A percentile compares a stretch with the other conserved stretches of the same genome.
Conservation (phyloP, 1,284 basidiomycete species). For the Clitocybe nebularis region DNA sequence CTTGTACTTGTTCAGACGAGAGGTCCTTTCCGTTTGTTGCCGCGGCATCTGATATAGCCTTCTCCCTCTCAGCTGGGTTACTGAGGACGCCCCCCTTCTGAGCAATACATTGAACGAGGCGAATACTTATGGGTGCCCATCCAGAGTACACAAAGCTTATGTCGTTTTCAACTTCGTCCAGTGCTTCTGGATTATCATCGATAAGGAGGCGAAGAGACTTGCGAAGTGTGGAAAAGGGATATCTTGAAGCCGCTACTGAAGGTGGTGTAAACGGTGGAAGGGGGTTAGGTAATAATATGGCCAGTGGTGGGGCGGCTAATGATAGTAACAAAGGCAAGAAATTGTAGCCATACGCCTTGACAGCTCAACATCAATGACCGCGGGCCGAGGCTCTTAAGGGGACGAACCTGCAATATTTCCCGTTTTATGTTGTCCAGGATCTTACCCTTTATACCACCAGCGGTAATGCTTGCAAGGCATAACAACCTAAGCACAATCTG, state of each 20-base stretch:
- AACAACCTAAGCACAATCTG: slow-evolving; percentile 75
- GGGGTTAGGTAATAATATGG: slow-evolving; percentile 62
- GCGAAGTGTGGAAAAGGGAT: slow-evolving; percentile 69
- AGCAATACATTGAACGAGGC: slow-evolving; percentile 89
- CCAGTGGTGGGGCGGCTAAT: slow-evolving; percentile 69
- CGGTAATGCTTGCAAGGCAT: slow-evolving; percentile 82
- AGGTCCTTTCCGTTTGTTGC: slow-evolving; percentile 34
- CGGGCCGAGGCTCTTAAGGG: too few species aligned
- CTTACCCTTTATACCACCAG: slow-evolving; percentile 87
- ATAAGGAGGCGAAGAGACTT: slow-evolving; percentile 90
- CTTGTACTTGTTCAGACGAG: slow-evolving; percentile 52
- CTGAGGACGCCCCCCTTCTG: slow-evolving; percentile 87
- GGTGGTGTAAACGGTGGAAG: slow-evolving; percentile 46
- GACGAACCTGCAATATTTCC: slow-evolving; percentile 81
- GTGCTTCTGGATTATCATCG: slow-evolving; percentile 78
- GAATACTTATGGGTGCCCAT: slow-evolving; percentile 90
- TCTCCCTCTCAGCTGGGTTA: slow-evolving; percentile 62
- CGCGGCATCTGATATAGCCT: slow-evolving; percentile 34
- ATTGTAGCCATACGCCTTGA: slow-evolving; percentile 88
- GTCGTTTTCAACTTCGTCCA: slow-evolving; percentile 85
- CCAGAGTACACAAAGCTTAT: slow-evolving; percentile 96
- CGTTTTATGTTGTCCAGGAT: slow-evolving; percentile 85
- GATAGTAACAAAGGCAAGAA: slow-evolving; percentile 83
- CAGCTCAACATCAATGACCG: too few species aligned
- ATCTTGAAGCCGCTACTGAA: slow-evolving; percentile 46